phyloP scores from a whole-genome alignment of 495 filamentous ascomycete species.

The Venustampulla echinocandica region DNA sequence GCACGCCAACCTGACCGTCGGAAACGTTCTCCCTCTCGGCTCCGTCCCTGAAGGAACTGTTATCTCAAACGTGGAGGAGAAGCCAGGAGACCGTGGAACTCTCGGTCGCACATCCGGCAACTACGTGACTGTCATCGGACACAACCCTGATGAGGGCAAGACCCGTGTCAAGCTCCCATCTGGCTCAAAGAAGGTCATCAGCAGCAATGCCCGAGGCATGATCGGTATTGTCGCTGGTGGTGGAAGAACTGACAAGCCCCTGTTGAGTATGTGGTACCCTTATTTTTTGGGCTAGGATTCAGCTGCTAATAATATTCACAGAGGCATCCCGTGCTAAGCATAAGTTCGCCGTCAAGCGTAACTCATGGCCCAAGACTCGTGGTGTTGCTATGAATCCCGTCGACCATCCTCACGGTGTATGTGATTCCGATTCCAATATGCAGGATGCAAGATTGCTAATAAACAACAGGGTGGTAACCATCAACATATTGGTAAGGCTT shows the following conservation, averaged over 20 bases:
- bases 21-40: slow-evolving; percentile 90
- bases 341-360: slow-evolving; percentile 99
- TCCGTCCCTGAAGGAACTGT: slow-evolving; percentile 98
- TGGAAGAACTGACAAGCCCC: slow-evolving; percentile 98
- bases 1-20: slow-evolving; percentile 89
- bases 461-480: slow-evolving; percentile 83
- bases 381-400: slow-evolving; percentile 99
- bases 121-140: slow-evolving; percentile 98
- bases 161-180: slow-evolving; percentile 98
- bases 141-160: slow-evolving; percentile 98
- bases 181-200: slow-evolving; percentile 98
- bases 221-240: slow-evolving; percentile 98
- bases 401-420: slow-evolving; percentile 95
- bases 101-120: slow-evolving; percentile 95
- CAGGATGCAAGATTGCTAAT: slow-evolving; percentile 7
- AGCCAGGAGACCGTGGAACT: slow-evolving; percentile 90
- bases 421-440: slow-evolving; percentile 30
- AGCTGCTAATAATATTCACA: slow-evolving; percentile 29
- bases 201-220: slow-evolving; percentile 88
- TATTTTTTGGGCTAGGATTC: neutral
- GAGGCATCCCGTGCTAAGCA: slow-evolving; percentile 97
- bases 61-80: slow-evolving; percentile 98
- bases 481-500: slow-evolving; percentile 99
- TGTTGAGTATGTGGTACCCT: slow-evolving; percentile 58
- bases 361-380: slow-evolving; percentile 99